Conservation (phyloP, 805 yeast species). For the Teunomyces gatunensis region DNA sequence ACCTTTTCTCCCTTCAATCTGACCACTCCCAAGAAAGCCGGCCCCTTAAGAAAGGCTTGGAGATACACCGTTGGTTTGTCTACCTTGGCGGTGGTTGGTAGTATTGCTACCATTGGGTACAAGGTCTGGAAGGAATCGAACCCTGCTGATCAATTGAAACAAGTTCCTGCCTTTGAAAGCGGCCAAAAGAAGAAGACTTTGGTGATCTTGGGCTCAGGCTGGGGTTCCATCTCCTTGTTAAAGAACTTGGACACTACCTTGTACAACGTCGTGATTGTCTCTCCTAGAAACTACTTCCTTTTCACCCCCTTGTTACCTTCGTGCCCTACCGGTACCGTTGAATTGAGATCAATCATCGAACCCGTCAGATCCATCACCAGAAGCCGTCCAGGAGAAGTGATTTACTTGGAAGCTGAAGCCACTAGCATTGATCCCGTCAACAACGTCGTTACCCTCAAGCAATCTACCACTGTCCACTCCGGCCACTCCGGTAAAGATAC, state of each 20-base stretch:
- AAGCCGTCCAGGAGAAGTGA: conserved; percentile 71
- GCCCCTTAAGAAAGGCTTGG: conserved; percentile 42
- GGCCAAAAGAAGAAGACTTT: conserved; percentile 69
- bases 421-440: conserved; percentile 71
- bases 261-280: conserved; percentile 85
- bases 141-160: conserved; percentile 61
- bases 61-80: conserved; percentile 48
- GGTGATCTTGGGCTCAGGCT: conserved; percentile 85
- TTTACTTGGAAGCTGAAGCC: conserved; percentile 88
- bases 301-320: conserved; percentile 96
- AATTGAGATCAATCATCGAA: conserved; percentile 86
- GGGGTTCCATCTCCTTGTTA: conserved; percentile 89
- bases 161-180: conserved; percentile 50
- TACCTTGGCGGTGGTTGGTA: conserved; percentile 51
- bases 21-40: conserved; percentile 15
- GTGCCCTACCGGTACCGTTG: conserved; percentile 91
- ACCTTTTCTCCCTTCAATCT: conserved; percentile 16
- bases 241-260: conserved; percentile 81
- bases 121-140: conserved; percentile 59
- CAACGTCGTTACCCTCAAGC: conserved; percentile 63
- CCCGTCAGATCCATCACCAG: conserved; percentile 88
- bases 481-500: conserved; percentile 55
- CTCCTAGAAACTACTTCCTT: conserved; percentile 92
- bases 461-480: conserved; percentile 53
- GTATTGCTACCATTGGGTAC: conserved; percentile 50